Evolutionary conservation across 352 stramenopile species (phyloP), one percentile per base, ranked within the genome.

Genomic region (Globisporangium spinosum): DNA sequence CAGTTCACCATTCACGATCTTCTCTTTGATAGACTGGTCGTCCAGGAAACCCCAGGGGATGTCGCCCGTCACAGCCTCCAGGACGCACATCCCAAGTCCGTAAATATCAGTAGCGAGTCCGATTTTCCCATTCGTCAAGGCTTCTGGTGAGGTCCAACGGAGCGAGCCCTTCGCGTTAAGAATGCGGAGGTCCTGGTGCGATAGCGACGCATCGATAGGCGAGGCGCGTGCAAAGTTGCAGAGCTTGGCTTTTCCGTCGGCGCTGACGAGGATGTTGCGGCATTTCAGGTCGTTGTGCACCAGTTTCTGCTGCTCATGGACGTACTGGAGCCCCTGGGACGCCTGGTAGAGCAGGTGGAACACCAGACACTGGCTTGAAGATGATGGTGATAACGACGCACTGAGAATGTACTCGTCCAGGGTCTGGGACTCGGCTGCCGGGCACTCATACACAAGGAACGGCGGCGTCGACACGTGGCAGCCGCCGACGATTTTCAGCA

Each of bases 51-150:
- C 82, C 77, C 77, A 91, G 1, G 84, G 84, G n/a, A 90, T 56
- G 27, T 90, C 82, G 17, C 82, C 78, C 4, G 77, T 76, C 9
- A 88, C 35, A 0, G 82, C 84, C 64, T 93, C 84, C 43, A 90
- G 23, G 15, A 90, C 61, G 20, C 77, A 88, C 78, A 93, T 87
- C 34, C 79, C 84, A 59, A 93, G 79, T 7, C 80, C 75, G 63
- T 88, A 93, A 25, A 93, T 76, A 54, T 93, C 84, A 10, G 75
- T 35, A 8, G 51, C 8, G 25, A 69, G 69, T 10, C 51, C 38
- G 13, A 70, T n/a, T 0, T 49, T 54, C 62, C 57, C 64, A 5
- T 34, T 25, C 10, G 22, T 7, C 86, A 69, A 27, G 81, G 55
- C 62, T 54, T 93, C 84, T 0, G 84, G 80, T 10, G 84, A 74